phyloP scores from a whole-genome alignment of 768 basidiomycete species.

The Lyophyllum semitale region DNA sequence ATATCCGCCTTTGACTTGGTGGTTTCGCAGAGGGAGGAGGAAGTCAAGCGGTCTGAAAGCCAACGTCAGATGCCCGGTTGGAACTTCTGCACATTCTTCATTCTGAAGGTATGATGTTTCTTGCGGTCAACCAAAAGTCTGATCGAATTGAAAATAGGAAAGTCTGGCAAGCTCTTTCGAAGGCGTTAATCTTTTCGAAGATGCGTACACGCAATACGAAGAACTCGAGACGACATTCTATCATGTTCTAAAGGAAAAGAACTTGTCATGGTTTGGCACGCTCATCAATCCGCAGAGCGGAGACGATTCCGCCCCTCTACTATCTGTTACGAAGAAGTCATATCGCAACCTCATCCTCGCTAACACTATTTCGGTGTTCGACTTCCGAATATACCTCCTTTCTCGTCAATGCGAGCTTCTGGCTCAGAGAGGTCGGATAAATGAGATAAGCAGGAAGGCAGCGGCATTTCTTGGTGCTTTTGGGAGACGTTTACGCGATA shows the following conservation, averaged over 20 bases:
- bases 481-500: conserved; percentile 71
- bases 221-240: conserved; percentile 88
- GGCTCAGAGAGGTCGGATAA: conserved; percentile 64
- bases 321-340: conserved; percentile 79
- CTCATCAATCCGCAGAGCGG: conserved; percentile 68
- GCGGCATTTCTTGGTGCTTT: conserved; percentile 77
- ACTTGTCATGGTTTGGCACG: conserved; percentile 90
- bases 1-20: conserved; percentile 83
- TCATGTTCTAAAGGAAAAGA: conserved; percentile 73
- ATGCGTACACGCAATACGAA: conserved; percentile 85
- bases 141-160: conserved; percentile 58
- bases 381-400: conserved; percentile 89
- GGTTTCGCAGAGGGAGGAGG: conserved; percentile 81
- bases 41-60: conserved; percentile 84
- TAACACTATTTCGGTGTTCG: conserved; percentile 91
- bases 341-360: conserved; percentile 88
- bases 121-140: conserved; percentile 6
- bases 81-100: conserved; percentile 98
- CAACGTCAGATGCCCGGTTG: conserved; percentile 94
- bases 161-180: conserved; percentile 91
- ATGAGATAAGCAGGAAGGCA: conserved; percentile 72
- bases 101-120: conserved; percentile 70
- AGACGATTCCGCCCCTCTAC: conserved; percentile 81
- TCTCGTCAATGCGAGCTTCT: conserved; percentile 82
- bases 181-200: conserved; percentile 86